Evolutionary conservation across 2,329 filamentous ascomycete species (phyloP).

Genomic region (Chalara sp.): DNA sequence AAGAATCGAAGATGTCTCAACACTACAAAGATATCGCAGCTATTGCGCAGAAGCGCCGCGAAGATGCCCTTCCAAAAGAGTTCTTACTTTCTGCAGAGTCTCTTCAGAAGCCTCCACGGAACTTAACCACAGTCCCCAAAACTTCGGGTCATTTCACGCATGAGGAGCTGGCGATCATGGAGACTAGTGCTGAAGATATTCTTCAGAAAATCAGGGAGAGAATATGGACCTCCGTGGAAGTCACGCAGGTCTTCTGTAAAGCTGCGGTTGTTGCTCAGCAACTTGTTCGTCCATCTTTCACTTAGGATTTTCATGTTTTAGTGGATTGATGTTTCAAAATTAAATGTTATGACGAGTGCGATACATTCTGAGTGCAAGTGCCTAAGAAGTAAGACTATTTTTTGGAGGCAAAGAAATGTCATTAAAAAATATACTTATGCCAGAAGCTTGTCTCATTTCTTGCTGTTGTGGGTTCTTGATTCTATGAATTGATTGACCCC

Average conservation of each 20-base stretch:
- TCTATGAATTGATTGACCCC: too few relatives aligned
- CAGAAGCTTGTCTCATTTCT: too few relatives aligned
- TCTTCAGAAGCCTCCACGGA: conserved; percentile 16
- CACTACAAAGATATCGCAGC: conserved; percentile 31
- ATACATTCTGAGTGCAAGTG: too few relatives aligned
- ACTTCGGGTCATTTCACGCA: conserved; percentile 23
- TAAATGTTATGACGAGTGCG: neutral
- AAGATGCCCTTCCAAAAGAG: conserved; percentile 25
- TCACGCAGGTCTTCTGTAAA: conserved; percentile 48
- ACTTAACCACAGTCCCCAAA: conserved; percentile 19
- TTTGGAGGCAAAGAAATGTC: too few relatives aligned
- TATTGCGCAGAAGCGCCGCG: conserved; percentile 28
- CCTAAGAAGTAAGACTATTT: too few relatives aligned
- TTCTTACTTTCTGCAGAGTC: conserved; percentile 20
- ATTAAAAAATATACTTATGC: too few relatives aligned
- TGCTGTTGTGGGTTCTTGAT: too few relatives aligned
- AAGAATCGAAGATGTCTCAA: conserved; percentile 20
- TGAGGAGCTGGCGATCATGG: conserved; percentile 44
- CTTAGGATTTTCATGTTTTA: conserved; percentile 29
- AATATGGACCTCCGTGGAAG: conserved; percentile 36
- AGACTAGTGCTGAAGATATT: conserved; percentile 28
- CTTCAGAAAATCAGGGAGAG: conserved; percentile 27
- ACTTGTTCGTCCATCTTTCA: conserved; percentile 30
- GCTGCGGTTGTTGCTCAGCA: conserved; percentile 47
- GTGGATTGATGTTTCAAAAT: neutral